Base-by-base conservation (phyloP, 495 filamentous ascomycete species). In the Eremomyces bilateralis region DNA sequence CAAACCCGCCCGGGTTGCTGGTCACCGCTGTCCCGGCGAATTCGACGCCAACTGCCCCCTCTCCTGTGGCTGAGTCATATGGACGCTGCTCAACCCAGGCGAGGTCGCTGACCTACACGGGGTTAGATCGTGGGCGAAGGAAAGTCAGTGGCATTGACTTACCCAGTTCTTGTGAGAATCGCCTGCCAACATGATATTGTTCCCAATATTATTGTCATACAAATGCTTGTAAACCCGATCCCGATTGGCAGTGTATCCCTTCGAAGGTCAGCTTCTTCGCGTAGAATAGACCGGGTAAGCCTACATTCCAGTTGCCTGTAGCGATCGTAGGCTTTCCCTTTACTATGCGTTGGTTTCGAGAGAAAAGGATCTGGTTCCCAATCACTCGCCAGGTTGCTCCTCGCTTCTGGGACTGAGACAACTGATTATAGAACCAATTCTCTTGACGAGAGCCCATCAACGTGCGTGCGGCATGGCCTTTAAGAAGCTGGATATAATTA, bases 361-460 rank as follows among this genome's bases (percentile, higher is more conserved):
- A 66, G 53, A 77, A 76, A 30, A 76, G 49, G 27, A 68, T 67
- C 47, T 79, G 73, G 25, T 63, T 69, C 24, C 73, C 73, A 21
- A 79, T 59, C 22, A 79, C 48, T 20, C 71, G 58, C 73, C 73
- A 79, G 11, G 58, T 54, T 1, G 73, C 66, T 21, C 62, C 64
- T 13, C 68, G 58, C 15, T 57, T 38, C 1, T 57, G 51, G 13
- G 66, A 72, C n/a, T 58, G 33, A 13, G 57, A 53, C 8, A 79
- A 53, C 19, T 63, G 45, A 44, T 61, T 55, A 48, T 74, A 75
- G 53, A 79, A 74, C 73, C 73, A 79, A 36, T 61, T 51, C 42
- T 79, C 73, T 48, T 79, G 73, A 5, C 58, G 58, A 12, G 61
- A 48, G 12, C 73, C 73, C 71, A 79, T 75, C 21, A 76, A 42